Percentiles rank a stretch among this genome's conserved stretches.
These are phyloP conservation scores for Leucocoprinus sp. DNA, from an alignment of 768 basidiomycete species.

Conservation along the genomic window DNA sequence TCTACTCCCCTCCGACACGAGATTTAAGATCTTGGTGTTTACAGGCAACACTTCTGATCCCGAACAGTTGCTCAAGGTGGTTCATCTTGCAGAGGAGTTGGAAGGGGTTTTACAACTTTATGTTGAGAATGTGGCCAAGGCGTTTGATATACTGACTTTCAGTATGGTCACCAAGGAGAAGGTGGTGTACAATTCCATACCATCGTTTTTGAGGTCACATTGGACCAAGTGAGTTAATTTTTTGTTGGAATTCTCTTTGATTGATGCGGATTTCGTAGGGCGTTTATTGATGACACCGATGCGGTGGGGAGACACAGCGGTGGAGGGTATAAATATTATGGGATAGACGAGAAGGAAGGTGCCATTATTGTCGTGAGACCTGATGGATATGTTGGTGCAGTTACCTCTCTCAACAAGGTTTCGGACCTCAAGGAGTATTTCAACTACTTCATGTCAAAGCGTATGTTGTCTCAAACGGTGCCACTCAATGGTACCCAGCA, in stretches of 20 bases:
- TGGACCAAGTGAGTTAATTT: conserved; percentile 46
- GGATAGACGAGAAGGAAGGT: conserved; percentile 34
- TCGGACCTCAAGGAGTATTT: conserved; percentile 40
- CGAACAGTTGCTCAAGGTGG: conserved; percentile 21
- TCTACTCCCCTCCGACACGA: conserved; percentile 39
- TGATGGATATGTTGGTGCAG: conserved; percentile 56
- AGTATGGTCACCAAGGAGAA: conserved; percentile 28
- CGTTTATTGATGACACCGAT: conserved; percentile 51
- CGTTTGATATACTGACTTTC: conserved; percentile 38
- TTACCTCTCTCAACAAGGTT: conserved; percentile 41
- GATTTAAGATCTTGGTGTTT: conserved; percentile 51
- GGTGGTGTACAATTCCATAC: conserved; percentile 38
- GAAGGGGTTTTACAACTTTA: conserved; percentile 23
- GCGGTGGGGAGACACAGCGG: conserved; percentile 37
- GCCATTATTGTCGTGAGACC: conserved; percentile 51
- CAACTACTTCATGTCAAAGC: conserved; percentile 28
- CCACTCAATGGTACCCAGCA: too few species aligned
- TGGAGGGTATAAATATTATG: conserved; percentile 48
- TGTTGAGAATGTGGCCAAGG: conserved; percentile 23
- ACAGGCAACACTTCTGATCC: conserved; percentile 33
- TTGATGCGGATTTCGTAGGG: conserved; percentile 26
- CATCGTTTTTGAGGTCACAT: conserved; percentile 38
- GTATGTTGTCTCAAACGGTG: too few species aligned
- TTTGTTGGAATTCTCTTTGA: not conserved
- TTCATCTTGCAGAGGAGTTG: conserved; percentile 26